These are phyloP conservation scores for Spiraea crenata DNA, from an alignment of 331 rosid genomes.

Conservation along the genomic window DNA sequence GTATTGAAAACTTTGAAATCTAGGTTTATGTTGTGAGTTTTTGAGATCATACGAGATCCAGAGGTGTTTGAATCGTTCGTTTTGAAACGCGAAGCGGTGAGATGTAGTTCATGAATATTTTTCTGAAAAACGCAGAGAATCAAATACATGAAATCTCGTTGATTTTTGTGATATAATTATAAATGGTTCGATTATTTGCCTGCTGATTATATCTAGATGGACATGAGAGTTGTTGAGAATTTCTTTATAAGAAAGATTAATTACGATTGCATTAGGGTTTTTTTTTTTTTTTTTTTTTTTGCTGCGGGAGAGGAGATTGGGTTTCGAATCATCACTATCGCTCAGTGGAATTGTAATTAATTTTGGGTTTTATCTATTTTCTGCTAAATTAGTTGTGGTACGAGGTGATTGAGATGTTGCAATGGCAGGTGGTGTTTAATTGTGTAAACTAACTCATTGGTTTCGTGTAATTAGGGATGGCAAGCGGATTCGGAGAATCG, in stretches of 20 bases:
- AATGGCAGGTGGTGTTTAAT: background rate
- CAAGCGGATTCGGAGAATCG: constrained; percentile 78
- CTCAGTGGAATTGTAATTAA: no score
- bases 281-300: no score
- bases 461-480: constrained; percentile 43
- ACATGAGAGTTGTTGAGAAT: no score
- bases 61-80: background rate
- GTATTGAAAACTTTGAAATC: background rate
- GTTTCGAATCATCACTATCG: no score
- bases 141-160: background rate
- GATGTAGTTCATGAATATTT: background rate
- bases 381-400: background rate
- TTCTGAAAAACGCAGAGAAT: background rate
- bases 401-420: background rate
- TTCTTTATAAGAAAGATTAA: no score
- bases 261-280: no score
- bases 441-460: constrained; percentile 21
- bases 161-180: background rate
- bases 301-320: no score
- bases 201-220: background rate
- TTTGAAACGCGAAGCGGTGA: background rate
- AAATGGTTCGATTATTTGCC: background rate
- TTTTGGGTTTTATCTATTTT: background rate
- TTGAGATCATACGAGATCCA: background rate
- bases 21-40: background rate